These are phyloP conservation scores for Asterella californica DNA, from an alignment of 225 moss, liverwort and hornwort genomes.

Conservation along the genomic window DNA sequence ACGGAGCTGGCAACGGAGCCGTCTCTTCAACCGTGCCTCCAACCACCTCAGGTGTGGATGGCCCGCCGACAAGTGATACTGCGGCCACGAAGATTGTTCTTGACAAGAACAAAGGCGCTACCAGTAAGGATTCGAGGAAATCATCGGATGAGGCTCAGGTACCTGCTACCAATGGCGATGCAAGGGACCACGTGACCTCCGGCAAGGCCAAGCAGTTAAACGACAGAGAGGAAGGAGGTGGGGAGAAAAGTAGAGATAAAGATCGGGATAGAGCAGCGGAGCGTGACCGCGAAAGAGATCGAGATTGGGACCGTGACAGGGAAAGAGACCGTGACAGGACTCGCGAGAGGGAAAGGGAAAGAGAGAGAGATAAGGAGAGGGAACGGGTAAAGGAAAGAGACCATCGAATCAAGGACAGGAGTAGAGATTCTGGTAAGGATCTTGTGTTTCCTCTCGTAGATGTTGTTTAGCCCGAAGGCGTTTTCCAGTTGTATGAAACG, in stretches of 20 bases:
- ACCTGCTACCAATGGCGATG: slow-evolving; percentile 70
- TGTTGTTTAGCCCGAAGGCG: not conserved
- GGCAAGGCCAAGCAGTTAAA: slow-evolving; percentile 67
- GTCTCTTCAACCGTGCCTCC: slow-evolving; percentile 36
- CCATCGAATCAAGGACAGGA: slow-evolving; percentile 81
- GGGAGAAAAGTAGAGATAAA: slow-evolving; percentile 78
- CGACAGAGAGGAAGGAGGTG: slow-evolving; percentile 67
- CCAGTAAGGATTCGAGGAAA: slow-evolving; percentile 59
- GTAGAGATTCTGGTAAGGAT: slow-evolving; percentile 77
- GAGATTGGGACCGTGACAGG: slow-evolving; percentile 60
- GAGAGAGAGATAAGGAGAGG: slow-evolving; percentile 73
- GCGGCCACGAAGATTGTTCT: slow-evolving; percentile 34
- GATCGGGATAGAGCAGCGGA: slow-evolving; percentile 64
- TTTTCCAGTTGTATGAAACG: not conserved
- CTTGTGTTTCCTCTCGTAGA: not conserved
- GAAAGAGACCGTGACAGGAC: slow-evolving; percentile 59
- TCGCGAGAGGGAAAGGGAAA: slow-evolving; percentile 70
- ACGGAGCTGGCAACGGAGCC: slow-evolving; percentile 79
- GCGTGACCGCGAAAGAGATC: slow-evolving; percentile 69
- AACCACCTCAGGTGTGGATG: slow-evolving; percentile 42
- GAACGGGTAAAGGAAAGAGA: slow-evolving; percentile 80
- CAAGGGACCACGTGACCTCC: slow-evolving; percentile 68
- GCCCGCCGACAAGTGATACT: slow-evolving; percentile 33
- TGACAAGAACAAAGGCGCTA: slow-evolving; percentile 51
- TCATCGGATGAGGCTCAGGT: slow-evolving; percentile 64